Conservation (phyloP, 2,329 filamentous ascomycete species). For the Apiospora pterosperma region DNA sequence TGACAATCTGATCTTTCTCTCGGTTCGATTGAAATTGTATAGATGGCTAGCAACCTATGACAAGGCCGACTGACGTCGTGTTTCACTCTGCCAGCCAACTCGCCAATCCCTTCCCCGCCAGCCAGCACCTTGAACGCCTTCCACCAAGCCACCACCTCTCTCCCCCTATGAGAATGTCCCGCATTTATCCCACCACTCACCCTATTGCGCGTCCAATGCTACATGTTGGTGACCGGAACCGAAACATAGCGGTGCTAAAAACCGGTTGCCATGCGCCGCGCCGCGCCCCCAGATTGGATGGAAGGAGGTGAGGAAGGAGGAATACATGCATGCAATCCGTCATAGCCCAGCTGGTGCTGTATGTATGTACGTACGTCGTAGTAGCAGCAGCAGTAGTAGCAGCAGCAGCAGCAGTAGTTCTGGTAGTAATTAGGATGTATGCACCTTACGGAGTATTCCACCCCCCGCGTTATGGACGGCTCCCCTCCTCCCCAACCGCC, state of each 20-base stretch:
- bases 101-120: background rate
- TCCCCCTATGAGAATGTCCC: background rate
- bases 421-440: too few relatives aligned
- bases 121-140: background rate
- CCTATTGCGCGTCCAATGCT: background rate
- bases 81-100: background rate
- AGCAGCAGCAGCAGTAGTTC: too few relatives aligned
- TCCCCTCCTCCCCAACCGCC: too few relatives aligned
- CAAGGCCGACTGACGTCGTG: background rate
- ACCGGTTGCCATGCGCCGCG: background rate
- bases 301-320: background rate
- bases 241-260: background rate
- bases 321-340: background rate
- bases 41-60: background rate
- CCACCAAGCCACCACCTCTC: too few relatives aligned
- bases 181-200: background rate
- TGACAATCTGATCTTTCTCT: background rate
- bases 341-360: background rate
- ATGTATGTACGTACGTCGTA: too few relatives aligned
- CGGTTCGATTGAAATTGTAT: background rate
- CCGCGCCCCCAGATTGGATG: background rate
- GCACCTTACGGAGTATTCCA: too few relatives aligned
- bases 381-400: too few relatives aligned
- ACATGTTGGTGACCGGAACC: background rate
- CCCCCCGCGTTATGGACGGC: too few relatives aligned